Evolutionary conservation across 177 flowering plant species (phyloP), one percentile per base, ranked within the genome.

Genomic region (Vitis hybrid): DNA sequence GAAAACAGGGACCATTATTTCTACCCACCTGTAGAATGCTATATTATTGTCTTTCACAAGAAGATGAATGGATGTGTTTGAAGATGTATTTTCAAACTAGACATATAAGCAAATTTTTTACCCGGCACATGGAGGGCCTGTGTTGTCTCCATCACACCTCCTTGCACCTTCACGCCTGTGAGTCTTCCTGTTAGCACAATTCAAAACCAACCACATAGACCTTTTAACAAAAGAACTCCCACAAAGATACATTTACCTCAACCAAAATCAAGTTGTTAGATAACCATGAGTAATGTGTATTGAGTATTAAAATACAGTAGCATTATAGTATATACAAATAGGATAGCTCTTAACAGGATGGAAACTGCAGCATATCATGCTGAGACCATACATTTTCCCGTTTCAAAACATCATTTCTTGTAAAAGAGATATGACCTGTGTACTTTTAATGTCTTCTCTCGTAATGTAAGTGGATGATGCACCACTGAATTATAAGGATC

Each of bases 61-160:
- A 18, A 21, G 16, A 59, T n/a, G 11, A 61, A n/a, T 68, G 27
- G 11, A 58, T 35, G 2, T 52, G 14, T 52, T 52, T 52, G 12
- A 21, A 5, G 19, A 16, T 16, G 60, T 16, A 57, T 9, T 15
- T 19, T 57, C 21, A 57, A 10, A 57, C 24, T 35, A 57, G 11
- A 19, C 60, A 57, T 14, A 18, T 3, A 16, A 14, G 73, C 18
- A 5, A 60, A 18, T 1, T 35, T 63, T 58, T 27, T 83, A 92
- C 97, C 95, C 97, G 6, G 85, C 80, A 76, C 97, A 92, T 70
- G 93, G 97, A 72, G 93, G 93, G 66, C 75, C 82, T 6, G 87
- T 86, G 75, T 91, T 88, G 75, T 80, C 82, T 21, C 30, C 72
- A 66, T 83, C 78, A 68, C 94, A 91, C 71, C 64, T 79, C 63